These are phyloP conservation scores for Spathaspora arborariae DNA, from an alignment of 805 yeast genomes.

Conservation along the genomic window DNA sequence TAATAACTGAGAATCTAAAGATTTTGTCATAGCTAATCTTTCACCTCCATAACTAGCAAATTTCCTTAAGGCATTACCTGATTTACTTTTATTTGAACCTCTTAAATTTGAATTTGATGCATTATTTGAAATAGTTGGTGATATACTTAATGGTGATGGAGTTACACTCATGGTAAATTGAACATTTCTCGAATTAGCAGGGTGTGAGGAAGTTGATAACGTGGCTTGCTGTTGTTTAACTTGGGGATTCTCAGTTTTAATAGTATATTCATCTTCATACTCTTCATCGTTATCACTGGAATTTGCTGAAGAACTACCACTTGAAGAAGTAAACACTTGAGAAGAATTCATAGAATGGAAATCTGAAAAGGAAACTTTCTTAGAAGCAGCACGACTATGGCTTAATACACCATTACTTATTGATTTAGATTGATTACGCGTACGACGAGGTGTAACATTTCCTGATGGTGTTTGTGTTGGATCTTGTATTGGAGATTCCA, in stretches of 20 bases:
- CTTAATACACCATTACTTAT: constrained; percentile 15
- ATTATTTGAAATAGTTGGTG: constrained; percentile 4
- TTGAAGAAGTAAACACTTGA: constrained; percentile 6
- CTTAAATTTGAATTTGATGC: neutral
- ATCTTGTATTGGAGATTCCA: neutral
- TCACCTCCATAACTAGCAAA: constrained; percentile 7
- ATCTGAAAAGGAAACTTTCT: constrained; percentile 16
- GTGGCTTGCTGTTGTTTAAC: too few relatives aligned
- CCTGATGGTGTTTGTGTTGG: neutral
- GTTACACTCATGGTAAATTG: constrained; percentile 4
- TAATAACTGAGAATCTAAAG: constrained; percentile 13
- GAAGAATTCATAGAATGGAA: constrained; percentile 8
- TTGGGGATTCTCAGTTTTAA: too few relatives aligned
- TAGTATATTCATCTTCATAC: constrained; percentile 5
- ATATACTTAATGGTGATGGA: constrained; percentile 8
- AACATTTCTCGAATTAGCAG: neutral
- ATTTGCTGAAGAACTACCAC: constrained; percentile 6
- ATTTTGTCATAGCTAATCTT: constrained; percentile 9
- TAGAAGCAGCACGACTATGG: constrained; percentile 8
- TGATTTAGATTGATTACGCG: constrained; percentile 13
- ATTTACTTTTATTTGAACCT: neutral
- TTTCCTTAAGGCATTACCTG: neutral
- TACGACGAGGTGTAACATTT: neutral
- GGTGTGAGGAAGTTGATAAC: too few relatives aligned
- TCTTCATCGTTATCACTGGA: constrained; percentile 8